Percentiles rank a stretch among this genome's conserved stretches.
These are phyloP conservation scores for Boeremia exigua DNA, from an alignment of 2,329 filamentous ascomycete genomes.

Conservation along the genomic window DNA sequence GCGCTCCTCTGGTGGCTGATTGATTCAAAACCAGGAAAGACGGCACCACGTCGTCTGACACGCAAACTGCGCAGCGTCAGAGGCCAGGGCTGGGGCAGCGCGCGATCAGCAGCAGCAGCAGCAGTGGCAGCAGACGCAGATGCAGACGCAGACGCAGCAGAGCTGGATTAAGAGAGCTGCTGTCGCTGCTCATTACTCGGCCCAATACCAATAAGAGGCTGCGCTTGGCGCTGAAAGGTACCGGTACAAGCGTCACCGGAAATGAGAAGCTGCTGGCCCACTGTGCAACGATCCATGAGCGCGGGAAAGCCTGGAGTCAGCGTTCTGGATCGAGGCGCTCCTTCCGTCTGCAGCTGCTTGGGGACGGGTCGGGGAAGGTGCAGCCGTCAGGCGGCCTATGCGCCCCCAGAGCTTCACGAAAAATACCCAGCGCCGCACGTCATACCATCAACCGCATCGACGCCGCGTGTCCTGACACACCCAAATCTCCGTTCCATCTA, in stretches of 20 bases:
- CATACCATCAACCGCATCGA: not conserved
- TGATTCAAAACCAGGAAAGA: conserved; percentile 27
- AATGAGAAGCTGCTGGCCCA: conserved; percentile 17
- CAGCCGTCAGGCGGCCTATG: conserved; percentile 3
- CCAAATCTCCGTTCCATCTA: not conserved
- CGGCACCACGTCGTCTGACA: conserved; percentile 34
- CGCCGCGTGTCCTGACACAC: not conserved
- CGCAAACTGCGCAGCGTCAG: conserved; percentile 15
- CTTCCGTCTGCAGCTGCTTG: conserved; percentile 6
- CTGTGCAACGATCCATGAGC: conserved; percentile 18
- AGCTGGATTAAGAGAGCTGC: conserved; percentile 6
- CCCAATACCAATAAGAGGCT: conserved; percentile 27
- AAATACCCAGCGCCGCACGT: conserved; percentile 3
- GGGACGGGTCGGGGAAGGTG: conserved; percentile 4
- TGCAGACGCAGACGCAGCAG: not conserved
- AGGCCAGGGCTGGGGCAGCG: conserved; percentile 12
- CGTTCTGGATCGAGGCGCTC: conserved; percentile 14
- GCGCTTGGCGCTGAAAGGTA: conserved; percentile 28
- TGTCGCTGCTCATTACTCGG: conserved; percentile 21
- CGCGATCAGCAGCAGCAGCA: conserved; percentile 20
- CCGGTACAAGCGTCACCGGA: conserved; percentile 24
- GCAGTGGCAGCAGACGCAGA: conserved; percentile 3
- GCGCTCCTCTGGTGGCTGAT: conserved; percentile 34
- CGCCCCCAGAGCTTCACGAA: conserved; percentile 3
- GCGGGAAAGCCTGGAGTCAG: conserved; percentile 1